A percentile compares a stretch with the other conserved stretches of the same genome.
Conservation (phyloP, 768 basidiomycete genomes). For the Melanogaster broomeanus region DNA sequence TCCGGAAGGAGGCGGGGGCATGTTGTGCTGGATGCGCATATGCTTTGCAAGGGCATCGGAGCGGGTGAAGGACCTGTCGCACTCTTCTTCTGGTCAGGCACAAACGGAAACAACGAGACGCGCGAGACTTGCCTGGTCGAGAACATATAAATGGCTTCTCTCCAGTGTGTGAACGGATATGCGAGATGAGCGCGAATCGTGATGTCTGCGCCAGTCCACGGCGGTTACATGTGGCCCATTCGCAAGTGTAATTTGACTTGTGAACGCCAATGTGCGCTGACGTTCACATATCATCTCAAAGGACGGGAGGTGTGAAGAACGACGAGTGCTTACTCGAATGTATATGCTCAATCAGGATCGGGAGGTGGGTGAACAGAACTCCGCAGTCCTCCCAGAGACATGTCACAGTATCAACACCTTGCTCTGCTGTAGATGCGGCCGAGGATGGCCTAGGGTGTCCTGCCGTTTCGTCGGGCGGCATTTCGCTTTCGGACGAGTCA, state of each 20-base stretch:
- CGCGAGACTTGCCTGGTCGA: slow-evolving; percentile 63
- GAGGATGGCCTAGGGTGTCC: slow-evolving; percentile 24
- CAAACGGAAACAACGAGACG: not conserved
- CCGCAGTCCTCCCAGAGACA: slow-evolving; percentile 89
- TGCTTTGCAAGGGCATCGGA: slow-evolving; percentile 94
- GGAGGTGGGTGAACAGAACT: slow-evolving; percentile 68
- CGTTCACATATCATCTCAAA: not conserved
- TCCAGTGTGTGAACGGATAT: slow-evolving; percentile 90
- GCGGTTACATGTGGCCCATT: slow-evolving; percentile 83
- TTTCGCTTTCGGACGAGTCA: slow-evolving; percentile 28
- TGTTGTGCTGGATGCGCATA: slow-evolving; percentile 85
- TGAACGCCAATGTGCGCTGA: slow-evolving; percentile 81
- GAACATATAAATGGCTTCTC: slow-evolving; percentile 91
- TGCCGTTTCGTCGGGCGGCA: slow-evolving; percentile 12
- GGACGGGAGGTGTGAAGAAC: not conserved
- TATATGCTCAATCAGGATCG: slow-evolving; percentile 79
- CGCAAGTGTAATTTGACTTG: slow-evolving; percentile 85
- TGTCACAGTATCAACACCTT: slow-evolving; percentile 57
- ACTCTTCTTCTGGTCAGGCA: slow-evolving; percentile 53
- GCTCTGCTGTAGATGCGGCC: slow-evolving; percentile 16
- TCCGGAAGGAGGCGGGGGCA: slow-evolving; percentile 70
- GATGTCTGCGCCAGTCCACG: slow-evolving; percentile 84
- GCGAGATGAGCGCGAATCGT: slow-evolving; percentile 87
- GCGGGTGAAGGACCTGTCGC: slow-evolving; percentile 93
- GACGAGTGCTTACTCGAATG: slow-evolving; percentile 61